Conservation (phyloP, 2,329 filamentous ascomycete species). For the Xylariaceae sp. region DNA sequence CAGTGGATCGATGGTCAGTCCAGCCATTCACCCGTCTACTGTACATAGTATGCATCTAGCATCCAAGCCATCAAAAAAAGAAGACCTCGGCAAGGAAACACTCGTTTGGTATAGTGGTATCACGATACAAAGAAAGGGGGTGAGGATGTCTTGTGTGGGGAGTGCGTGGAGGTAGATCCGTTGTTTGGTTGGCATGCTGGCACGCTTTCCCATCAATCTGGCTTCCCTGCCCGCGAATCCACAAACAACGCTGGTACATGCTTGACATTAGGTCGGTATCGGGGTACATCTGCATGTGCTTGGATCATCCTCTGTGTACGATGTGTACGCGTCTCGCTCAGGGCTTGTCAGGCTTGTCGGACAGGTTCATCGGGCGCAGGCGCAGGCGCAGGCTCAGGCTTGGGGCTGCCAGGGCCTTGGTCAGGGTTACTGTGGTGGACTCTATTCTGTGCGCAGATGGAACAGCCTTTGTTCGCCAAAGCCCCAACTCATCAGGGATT, state of each 20-base stretch:
- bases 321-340: too few species aligned
- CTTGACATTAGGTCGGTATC: not conserved
- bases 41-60: not conserved
- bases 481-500: too few species aligned
- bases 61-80: too few species aligned
- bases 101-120: not conserved
- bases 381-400: too few species aligned
- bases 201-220: slow-evolving; percentile 5
- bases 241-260: not conserved
- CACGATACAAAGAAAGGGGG: slow-evolving; percentile 12
- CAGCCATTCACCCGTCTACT: not conserved
- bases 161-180: slow-evolving; percentile 16
- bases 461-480: too few species aligned
- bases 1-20: not conserved
- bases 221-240: slow-evolving; percentile 5
- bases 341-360: too few species aligned
- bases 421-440: too few species aligned
- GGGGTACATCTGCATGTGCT: not conserved
- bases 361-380: too few species aligned
- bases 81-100: not conserved
- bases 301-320: too few species aligned
- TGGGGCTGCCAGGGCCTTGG: too few species aligned
- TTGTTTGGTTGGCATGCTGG: slow-evolving; percentile 7
- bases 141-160: slow-evolving; percentile 18
- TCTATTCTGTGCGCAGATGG: too few species aligned